Evolutionary conservation across 345 rosid genomes (phyloP).

Genomic region (Salix koriyanagi): DNA sequence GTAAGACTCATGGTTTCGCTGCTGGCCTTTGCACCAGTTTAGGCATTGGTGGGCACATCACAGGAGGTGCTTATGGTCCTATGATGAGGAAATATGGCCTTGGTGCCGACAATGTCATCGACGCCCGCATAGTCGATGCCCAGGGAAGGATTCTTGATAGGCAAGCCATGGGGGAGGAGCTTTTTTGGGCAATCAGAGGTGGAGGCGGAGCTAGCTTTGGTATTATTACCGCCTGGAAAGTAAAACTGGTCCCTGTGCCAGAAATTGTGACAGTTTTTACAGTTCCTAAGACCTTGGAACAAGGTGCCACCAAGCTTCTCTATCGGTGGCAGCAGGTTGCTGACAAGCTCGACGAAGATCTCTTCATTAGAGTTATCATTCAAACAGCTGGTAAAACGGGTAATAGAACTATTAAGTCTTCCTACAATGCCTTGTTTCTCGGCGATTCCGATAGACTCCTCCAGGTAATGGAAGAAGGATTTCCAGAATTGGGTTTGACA

Average conservation of each 20-base stretch:
- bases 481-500: constrained; percentile 32
- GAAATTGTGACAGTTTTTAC: constrained; percentile 56
- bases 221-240: constrained; percentile 55
- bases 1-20: constrained; percentile 58
- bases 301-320: constrained; percentile 42
- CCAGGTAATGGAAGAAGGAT: constrained; percentile 10
- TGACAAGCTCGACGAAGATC: constrained; percentile 48
- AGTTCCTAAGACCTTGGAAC: constrained; percentile 42
- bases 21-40: constrained; percentile 59
- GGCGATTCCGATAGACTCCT: constrained; percentile 20
- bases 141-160: constrained; percentile 55
- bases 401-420: constrained; percentile 10
- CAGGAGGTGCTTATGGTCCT: constrained; percentile 47
- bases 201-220: constrained; percentile 80
- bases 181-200: constrained; percentile 74
- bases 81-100: constrained; percentile 81
- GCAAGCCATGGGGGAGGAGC: constrained; percentile 61
- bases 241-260: constrained; percentile 64
- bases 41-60: constrained; percentile 28
- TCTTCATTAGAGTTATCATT: constrained; percentile 54
- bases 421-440: constrained; percentile 17
- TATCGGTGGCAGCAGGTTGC: constrained; percentile 56
- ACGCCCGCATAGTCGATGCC: constrained; percentile 57
- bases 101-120: constrained; percentile 68
- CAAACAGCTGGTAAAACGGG: not conserved